Evolutionary conservation across 1,284 basidiomycete species (phyloP).

Genomic region (Ceratobasidium sp.): DNA sequence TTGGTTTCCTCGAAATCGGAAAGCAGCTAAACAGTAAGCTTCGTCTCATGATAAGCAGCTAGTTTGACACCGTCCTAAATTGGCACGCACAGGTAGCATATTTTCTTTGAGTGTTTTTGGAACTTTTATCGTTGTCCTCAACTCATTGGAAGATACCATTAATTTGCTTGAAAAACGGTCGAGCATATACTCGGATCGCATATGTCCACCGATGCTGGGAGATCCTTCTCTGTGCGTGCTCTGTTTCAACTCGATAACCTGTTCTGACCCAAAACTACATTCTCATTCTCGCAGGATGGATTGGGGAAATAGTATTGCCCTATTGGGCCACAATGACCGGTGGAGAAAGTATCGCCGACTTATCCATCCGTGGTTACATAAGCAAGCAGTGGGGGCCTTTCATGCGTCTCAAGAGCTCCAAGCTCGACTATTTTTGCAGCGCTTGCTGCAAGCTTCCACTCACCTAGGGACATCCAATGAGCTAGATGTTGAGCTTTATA

Average conservation of each 20-base stretch:
- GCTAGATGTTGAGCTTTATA: neutral
- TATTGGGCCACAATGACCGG: neutral
- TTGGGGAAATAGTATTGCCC: neutral
- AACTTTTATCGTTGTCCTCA: conserved; percentile 57
- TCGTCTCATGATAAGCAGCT: neutral
- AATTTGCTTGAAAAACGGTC: conserved; percentile 60
- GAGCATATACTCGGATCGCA: conserved; percentile 58
- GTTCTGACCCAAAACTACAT: neutral
- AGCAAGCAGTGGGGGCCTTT: neutral
- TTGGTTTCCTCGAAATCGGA: neutral
- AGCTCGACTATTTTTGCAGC: neutral
- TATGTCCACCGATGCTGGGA: conserved; percentile 49
- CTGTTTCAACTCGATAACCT: neutral
- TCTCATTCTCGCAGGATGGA: neutral
- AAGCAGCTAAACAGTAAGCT: neutral
- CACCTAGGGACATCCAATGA: neutral
- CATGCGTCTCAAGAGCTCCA: neutral
- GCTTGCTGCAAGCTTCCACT: neutral
- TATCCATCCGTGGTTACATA: conserved; percentile 1
- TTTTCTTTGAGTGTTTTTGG: conserved; percentile 56
- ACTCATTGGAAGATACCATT: conserved; percentile 54
- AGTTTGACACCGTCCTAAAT: neutral
- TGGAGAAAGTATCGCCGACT: conserved; percentile 18
- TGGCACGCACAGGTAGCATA: conserved; percentile 50
- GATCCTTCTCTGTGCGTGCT: conserved; percentile 21